Evolutionary conservation across 1,284 basidiomycete species (phyloP).

Genomic region (Pyrrhoderma noxium): DNA sequence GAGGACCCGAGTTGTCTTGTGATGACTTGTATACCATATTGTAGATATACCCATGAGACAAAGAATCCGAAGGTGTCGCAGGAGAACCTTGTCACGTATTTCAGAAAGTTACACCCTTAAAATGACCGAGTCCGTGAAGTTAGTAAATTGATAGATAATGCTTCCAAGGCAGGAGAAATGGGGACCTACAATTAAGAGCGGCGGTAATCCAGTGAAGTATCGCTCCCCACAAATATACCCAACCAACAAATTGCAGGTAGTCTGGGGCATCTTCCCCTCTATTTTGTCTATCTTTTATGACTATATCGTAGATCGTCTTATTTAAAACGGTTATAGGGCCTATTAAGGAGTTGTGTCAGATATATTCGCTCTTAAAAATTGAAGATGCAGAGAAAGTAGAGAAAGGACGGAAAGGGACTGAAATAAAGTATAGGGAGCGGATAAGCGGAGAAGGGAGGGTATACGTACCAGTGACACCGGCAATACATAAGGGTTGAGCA

Average conservation of each 20-base stretch:
- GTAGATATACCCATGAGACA: slow-evolving; percentile 83
- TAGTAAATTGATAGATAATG: slow-evolving; percentile 16
- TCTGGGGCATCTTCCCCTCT: slow-evolving; percentile 50
- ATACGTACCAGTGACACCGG: slow-evolving; percentile 79
- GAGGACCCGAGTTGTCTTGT: slow-evolving; percentile 61
- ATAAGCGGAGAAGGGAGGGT: too few relatives aligned
- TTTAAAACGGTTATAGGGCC: slow-evolving; percentile 89
- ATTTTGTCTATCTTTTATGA: too few relatives aligned
- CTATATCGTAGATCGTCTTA: slow-evolving; percentile 82
- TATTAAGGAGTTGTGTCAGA: slow-evolving; percentile 28
- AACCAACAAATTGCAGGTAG: slow-evolving; percentile 85
- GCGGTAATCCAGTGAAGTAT: slow-evolving; percentile 90
- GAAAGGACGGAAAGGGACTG: too few relatives aligned
- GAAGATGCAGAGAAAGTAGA: too few relatives aligned
- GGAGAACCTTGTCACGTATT: slow-evolving; percentile 86
- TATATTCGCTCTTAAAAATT: too few relatives aligned
- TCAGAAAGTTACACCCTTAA: slow-evolving; percentile 73
- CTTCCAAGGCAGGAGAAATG: not conserved
- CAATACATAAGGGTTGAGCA: slow-evolving; percentile 88
- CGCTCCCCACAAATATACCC: slow-evolving; percentile 92
- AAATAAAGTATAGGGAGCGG: too few relatives aligned
- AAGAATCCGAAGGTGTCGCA: slow-evolving; percentile 95
- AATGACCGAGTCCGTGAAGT: too few relatives aligned
- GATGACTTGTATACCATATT: slow-evolving; percentile 81
- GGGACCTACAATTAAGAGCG: slow-evolving; percentile 64